A percentile compares a stretch with the other conserved stretches of the same genome.
These are phyloP conservation scores for Dendrobium officinale DNA, from an alignment of 106 monocot genomes.

Conservation along the genomic window DNA sequence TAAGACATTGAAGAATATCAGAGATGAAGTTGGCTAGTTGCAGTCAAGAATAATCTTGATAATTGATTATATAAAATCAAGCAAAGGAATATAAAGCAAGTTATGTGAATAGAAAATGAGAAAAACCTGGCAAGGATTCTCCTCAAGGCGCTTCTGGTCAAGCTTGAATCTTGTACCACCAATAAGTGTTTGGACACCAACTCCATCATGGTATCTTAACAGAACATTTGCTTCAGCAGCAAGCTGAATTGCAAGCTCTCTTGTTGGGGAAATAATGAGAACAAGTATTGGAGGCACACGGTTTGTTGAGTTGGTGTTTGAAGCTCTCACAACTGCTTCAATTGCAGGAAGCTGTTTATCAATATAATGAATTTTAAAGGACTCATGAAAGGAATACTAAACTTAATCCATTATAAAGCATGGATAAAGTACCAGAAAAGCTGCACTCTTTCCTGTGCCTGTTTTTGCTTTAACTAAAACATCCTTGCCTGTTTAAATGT, in stretches of 20 bases:
- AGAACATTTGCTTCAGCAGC: slow-evolving; percentile 91
- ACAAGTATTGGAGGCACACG: slow-evolving; percentile 55
- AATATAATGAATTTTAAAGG: slow-evolving; percentile 26
- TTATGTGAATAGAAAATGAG: not conserved
- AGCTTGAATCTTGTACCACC: slow-evolving; percentile 95
- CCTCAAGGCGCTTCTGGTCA: slow-evolving; percentile 82
- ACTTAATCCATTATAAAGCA: slow-evolving; percentile 4
- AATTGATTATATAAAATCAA: not conserved
- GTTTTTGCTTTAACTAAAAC: slow-evolving; percentile 85
- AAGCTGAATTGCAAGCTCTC: slow-evolving; percentile 92
- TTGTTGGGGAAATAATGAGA: slow-evolving; percentile 81
- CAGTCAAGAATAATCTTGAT: not conserved
- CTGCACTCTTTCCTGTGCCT: slow-evolving; percentile 80
- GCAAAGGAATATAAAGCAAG: slow-evolving; percentile 1
- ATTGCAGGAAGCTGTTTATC: slow-evolving; percentile 92
- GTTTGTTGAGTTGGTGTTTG: slow-evolving; percentile 22
- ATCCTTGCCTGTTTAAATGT: slow-evolving; percentile 63
- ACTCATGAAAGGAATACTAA: not conserved
- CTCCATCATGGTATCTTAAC: slow-evolving; percentile 60
- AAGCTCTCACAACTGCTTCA: slow-evolving; percentile 79
- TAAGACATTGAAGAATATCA: not conserved
- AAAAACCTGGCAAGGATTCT: slow-evolving; percentile 85
- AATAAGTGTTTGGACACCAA: slow-evolving; percentile 76
- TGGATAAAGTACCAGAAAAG: slow-evolving; percentile 68
- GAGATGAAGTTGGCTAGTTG: not conserved